Percentiles rank a stretch among this genome's conserved stretches.
phyloP scores from a whole-genome alignment of 345 rosid genomes.

The Murraya paniculata region DNA sequence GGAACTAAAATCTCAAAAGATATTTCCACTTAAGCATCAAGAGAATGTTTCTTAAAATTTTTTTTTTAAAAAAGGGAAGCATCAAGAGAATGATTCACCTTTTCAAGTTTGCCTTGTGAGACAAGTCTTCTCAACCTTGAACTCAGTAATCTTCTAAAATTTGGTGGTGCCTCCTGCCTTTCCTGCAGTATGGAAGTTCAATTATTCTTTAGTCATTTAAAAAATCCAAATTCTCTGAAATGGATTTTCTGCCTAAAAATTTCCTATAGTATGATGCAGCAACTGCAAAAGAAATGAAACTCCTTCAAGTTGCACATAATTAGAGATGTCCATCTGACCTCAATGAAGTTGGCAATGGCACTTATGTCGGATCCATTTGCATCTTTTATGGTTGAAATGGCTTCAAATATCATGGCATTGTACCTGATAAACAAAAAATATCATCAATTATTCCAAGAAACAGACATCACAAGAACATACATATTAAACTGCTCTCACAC shows the following conservation, averaged over 20 bases:
- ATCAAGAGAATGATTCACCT: conserved; percentile 32
- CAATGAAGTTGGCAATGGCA: conserved; percentile 56
- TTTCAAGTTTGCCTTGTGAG: conserved; percentile 63
- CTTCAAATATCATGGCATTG: conserved; percentile 69
- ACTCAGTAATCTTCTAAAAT: conserved; percentile 58
- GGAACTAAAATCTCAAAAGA: neutral
- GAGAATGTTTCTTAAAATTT: neutral
- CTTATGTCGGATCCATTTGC: conserved; percentile 51
- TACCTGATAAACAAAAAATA: conserved; percentile 35
- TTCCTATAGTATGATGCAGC: neutral
- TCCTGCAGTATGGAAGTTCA: conserved; percentile 32
- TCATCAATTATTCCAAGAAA: neutral
- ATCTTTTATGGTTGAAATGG: conserved; percentile 55
- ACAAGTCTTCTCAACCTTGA: conserved; percentile 77
- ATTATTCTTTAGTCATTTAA: neutral
- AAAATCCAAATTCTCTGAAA: neutral
- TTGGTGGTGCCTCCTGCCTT: conserved; percentile 56
- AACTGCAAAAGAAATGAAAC: conserved; percentile 6
- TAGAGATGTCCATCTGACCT: conserved; percentile 45
- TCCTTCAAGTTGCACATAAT: neutral
- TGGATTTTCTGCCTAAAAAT: neutral
- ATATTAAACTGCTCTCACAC: neutral
- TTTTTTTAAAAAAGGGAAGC: neutral
- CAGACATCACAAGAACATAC: neutral
- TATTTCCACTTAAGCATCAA: neutral